Base-by-base conservation (phyloP, 148 eudicot species). In the Fallopia convolvulus region DNA sequence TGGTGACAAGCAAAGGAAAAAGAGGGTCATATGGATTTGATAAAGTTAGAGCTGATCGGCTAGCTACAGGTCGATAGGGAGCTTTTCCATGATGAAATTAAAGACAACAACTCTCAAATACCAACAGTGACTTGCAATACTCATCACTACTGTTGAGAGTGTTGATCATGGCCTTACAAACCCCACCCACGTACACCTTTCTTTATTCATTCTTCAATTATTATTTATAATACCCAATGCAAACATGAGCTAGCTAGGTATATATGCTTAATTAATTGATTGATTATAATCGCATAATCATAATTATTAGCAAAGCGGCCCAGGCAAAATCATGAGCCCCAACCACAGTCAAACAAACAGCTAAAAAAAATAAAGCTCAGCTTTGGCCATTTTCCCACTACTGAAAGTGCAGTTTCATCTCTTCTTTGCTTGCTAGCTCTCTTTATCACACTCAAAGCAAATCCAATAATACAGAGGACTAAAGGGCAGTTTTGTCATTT, bases 401-500 rank as follows among this genome's bases (percentile, higher is more conserved):
- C 40, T 44, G 2, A 65, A 65, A 65, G 70, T 65, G 41, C 40
- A 30, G 70, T 65, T 63, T 63, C 70, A 63, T 60, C 66, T 10
- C 66, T 26, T 60, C 12, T 49, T 49, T 55, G 44, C 44, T 41
- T 41, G 44, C 44, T 41, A 5, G 1, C 63, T 56, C 13, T 58
- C 65, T 58, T 58, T 58, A 58, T 58, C 65, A 20, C 63, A 41
- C 47, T 58, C 66, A 82, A 74, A 76, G 75, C 26, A 48, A 18
- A 30, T 13, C 3, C 12, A 70, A 44, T 49, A 70, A 56, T 50
- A 47, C 76, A 75, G 5, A 42, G 15, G 41, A 8, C 10, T 23
- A 33, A 68, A 68, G 72, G 72, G 72, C 44, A 68, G 20, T 68
- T 36, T 68, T 68, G 72, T 68, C 72, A 68, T 68, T 68, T 68